Evolutionary conservation across 75 land plant species (phyloP), one percentile per base, ranked within the genome.

Genomic region (Pinus tabuliformis): DNA sequence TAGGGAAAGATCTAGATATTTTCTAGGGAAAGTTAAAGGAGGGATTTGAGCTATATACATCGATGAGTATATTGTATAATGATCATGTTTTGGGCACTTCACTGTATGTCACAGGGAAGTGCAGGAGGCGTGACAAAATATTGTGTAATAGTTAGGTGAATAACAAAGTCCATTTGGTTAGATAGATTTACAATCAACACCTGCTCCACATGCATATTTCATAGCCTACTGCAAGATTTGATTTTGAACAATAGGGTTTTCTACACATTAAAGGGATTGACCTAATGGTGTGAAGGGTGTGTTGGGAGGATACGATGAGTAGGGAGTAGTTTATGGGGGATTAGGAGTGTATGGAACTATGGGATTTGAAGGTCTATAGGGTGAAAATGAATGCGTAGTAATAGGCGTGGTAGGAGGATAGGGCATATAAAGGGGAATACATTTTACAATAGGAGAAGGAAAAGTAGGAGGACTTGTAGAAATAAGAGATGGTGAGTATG

Each of bases 221-320:
- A 93, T 85, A 0, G 94, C 94, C 62, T 88, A 87, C 73, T 87
- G 85, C 60, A 91, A 80, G 62, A 81, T 85, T 5, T 88, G 86
- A 28, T 93, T 87, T 2, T 87, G 93, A 18, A 89, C 93, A 5
- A 86, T 57, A 24, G 90, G 86, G 83, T 89, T 93, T 5, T 93
- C 96, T 37, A 93, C 93, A 42, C 96, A 93, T 93, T 93, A 93
- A 33, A 86, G 71, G n/a, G 52, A 8, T 72, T 12, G 52, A 49
- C 52, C 52, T 49, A 11, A 49, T 49, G 52, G 52, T 49, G 11
- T 49, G 8, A 11, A 49, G 52, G 52, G 52, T 49, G 52, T 49
- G 52, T 11, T 49, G 52, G 52, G 52, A 49, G 52, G 52, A 49
- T 49, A 49, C 7, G 52, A 11, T 49, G 52, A 7, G 52, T 49